Base-by-base conservation (phyloP, 1,284 basidiomycete genomes). In the Grifola frondosa region DNA sequence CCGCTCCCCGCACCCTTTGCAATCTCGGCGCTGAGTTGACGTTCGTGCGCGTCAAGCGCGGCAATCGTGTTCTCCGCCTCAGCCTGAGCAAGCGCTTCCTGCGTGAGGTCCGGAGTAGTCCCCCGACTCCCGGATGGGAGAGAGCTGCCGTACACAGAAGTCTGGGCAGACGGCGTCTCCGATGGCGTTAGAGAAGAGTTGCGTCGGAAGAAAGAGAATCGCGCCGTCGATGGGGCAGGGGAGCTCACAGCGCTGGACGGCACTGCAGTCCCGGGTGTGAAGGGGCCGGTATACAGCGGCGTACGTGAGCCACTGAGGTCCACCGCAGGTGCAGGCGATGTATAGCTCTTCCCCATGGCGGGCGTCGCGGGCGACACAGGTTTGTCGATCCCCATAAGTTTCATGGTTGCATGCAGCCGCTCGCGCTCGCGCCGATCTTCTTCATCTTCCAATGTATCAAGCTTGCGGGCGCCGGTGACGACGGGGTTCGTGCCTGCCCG, bases 361-460 rank as follows among this genome's bases (percentile, higher is more conserved):
- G 68, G 61, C 36, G 67, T 49, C 22, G 56, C 61, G 8, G 65
- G 57, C 1, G 69, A 64, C 24, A 69, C 61, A 32, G 84, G 80
- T 58, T 69, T 70, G 39, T 91, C 81, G 44, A 94, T 88, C 8
- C 92, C 92, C 89, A 94, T 91, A 23, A 95, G 71, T 64, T 92
- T 92, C 84, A 95, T 87, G 10, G 88, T 88, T 10, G 91, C 91
- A 56, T 88, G 75, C 46, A 94, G 70, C 12, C 90, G 79, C 63
- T 93, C 90, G 44, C 92, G 74, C 64, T 94, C 92, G 46, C 76
- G 76, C 35, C 80, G 75, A 57, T 96, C 92, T 46, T 95, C 89
- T 38, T 95, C 92, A 57, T 93, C 92, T 65, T 96, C 92, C 30
- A 78, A 71, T 2, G 76, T 92, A 56, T 84, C 87, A 32, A 89